phyloP scores from a whole-genome alignment of 805 yeast genomes.

The Yarrowia hollandica region DNA sequence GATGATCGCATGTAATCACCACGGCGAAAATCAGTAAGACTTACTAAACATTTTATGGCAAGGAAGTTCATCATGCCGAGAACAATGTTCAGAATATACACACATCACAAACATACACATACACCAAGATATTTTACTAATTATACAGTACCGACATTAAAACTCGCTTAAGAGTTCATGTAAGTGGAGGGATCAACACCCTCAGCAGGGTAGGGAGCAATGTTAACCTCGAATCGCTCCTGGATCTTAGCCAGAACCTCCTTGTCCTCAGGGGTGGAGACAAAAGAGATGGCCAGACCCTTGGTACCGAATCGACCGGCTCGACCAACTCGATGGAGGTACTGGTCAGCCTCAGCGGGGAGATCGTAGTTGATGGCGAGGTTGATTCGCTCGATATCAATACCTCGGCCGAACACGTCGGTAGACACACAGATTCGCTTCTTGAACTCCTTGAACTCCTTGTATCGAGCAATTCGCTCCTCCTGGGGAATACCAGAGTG shows the following conservation, averaged over 20 bases:
- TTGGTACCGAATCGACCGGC: slow-evolving; percentile 99
- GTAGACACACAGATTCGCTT: slow-evolving; percentile 98
- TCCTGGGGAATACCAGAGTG: slow-evolving; percentile 96
- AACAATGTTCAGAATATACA: no score
- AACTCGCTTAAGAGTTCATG: slow-evolving; percentile 68
- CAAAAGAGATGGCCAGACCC: slow-evolving; percentile 93
- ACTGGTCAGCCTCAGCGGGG: slow-evolving; percentile 96
- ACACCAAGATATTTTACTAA: slow-evolving; percentile 18
- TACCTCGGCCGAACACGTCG: slow-evolving; percentile 99
- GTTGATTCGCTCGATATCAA: slow-evolving; percentile 97
- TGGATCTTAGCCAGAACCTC: slow-evolving; percentile 89
- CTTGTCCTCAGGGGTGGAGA: slow-evolving; percentile 82
- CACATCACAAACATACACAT: not conserved
- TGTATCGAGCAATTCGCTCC: slow-evolving; percentile 96
- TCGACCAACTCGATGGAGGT: slow-evolving; percentile 98
- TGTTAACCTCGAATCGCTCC: slow-evolving; percentile 94
- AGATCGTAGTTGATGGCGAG: slow-evolving; percentile 96
- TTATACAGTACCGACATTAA: slow-evolving; percentile 7
- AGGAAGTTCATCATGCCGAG: no score
- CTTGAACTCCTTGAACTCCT: slow-evolving; percentile 94
- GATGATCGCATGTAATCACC: no score
- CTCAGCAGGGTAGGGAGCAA: slow-evolving; percentile 93
- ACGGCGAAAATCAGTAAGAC: no score
- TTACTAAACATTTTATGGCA: no score
- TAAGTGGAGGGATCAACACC: slow-evolving; percentile 97